phyloP scores from a whole-genome alignment of 805 yeast genomes.

The Spathaspora arborariae region DNA sequence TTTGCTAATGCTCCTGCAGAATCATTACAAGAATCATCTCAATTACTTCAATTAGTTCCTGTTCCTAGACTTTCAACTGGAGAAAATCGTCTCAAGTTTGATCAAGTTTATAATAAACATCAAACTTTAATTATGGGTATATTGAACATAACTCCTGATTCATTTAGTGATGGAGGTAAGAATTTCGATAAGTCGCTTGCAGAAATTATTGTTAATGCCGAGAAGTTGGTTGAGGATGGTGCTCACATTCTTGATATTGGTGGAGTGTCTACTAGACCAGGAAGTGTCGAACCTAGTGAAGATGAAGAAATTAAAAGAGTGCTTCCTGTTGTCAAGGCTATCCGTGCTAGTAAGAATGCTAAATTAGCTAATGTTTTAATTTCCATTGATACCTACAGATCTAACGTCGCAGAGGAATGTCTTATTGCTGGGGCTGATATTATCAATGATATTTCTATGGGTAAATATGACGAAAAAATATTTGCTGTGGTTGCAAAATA shows the following conservation, averaged over 20 bases:
- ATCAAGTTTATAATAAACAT: constrained; percentile 38
- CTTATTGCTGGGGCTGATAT: constrained; percentile 82
- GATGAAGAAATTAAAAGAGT: constrained; percentile 72
- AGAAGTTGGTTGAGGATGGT: constrained; percentile 50
- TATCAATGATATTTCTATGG: constrained; percentile 87
- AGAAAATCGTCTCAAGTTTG: constrained; percentile 32
- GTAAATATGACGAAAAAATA: constrained; percentile 62
- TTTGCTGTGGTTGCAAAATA: constrained; percentile 64
- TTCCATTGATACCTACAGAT: constrained; percentile 86
- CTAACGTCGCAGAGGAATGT: constrained; percentile 67
- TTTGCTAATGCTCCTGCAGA: constrained; percentile 28
- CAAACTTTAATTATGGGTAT: constrained; percentile 83
- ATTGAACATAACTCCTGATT: constrained; percentile 87
- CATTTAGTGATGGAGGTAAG: constrained; percentile 87
- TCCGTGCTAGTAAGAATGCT: constrained; percentile 43
- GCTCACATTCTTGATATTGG: constrained; percentile 88
- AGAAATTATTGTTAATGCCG: constrained; percentile 43
- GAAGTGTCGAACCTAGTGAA: constrained; percentile 55
- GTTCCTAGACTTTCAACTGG: constrained; percentile 16
- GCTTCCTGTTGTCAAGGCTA: constrained; percentile 60
- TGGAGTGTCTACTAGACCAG: constrained; percentile 92
- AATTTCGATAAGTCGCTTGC: constrained; percentile 27
- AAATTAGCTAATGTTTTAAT: constrained; percentile 45
- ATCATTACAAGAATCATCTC: constrained; percentile 48
- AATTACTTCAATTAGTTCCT: constrained; percentile 51